A percentile compares a stretch with the other conserved stretches of the same genome.
Evolutionary conservation across 768 basidiomycete genomes (phyloP).

Genomic region (Myochromella boudieri): DNA sequence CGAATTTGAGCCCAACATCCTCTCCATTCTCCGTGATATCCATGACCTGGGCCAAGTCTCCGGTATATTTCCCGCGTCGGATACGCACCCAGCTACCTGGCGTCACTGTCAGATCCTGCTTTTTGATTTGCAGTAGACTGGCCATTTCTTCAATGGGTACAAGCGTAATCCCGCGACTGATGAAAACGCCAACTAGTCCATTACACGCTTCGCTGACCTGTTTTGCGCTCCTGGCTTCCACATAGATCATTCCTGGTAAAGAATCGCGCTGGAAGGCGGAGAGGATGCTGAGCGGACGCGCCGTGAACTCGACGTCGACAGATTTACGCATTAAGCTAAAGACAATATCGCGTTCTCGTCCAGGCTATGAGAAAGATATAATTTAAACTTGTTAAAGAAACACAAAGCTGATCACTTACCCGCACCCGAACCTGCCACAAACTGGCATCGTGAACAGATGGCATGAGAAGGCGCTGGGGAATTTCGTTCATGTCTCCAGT

Average conservation of each 20-base stretch:
- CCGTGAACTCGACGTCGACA: slow-evolving; percentile 77
- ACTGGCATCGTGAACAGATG: slow-evolving; percentile 92
- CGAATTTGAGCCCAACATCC: slow-evolving; percentile 87
- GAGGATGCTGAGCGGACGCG: slow-evolving; percentile 78
- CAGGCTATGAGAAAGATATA: slow-evolving; percentile 51
- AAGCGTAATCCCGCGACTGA: slow-evolving; percentile 74
- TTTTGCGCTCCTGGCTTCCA: slow-evolving; percentile 88
- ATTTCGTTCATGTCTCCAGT: slow-evolving; percentile 92
- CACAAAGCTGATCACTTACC: slow-evolving; percentile 42
- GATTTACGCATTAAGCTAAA: slow-evolving; percentile 95
- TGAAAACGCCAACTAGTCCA: slow-evolving; percentile 92
- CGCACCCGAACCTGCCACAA: slow-evolving; percentile 95
- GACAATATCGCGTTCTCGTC: slow-evolving; percentile 90
- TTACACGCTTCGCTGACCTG: slow-evolving; percentile 83
- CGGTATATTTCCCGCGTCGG: slow-evolving; percentile 88
- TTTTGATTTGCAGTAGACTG: slow-evolving; percentile 91
- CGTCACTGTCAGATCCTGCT: slow-evolving; percentile 81
- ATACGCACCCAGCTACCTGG: slow-evolving; percentile 95
- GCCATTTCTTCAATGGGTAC: slow-evolving; percentile 99
- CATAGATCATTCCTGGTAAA: slow-evolving; percentile 92
- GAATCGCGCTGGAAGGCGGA: slow-evolving; percentile 97
- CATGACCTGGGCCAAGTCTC: slow-evolving; percentile 93
- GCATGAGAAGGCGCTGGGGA: slow-evolving; percentile 93
- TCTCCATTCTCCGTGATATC: slow-evolving; percentile 93
- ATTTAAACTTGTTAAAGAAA: not conserved